These are phyloP conservation scores for Ascochyta lentis DNA, from an alignment of 2,329 filamentous ascomycete species.

Conservation along the genomic window DNA sequence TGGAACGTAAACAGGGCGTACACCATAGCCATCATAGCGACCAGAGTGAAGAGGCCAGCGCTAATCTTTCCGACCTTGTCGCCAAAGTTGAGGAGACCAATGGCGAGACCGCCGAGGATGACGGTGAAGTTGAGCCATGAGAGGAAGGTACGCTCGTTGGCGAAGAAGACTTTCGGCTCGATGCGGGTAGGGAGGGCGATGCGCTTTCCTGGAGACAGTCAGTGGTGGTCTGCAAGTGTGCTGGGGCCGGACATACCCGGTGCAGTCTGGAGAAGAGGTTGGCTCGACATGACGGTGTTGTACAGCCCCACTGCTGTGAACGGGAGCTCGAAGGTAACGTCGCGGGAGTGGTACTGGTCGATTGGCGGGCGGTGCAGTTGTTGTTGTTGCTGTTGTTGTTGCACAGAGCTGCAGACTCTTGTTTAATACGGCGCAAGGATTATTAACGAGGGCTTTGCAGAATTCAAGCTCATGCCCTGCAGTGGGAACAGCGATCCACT, in stretches of 20 bases:
- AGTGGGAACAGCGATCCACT: constrained; percentile 9
- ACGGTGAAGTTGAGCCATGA: constrained; percentile 99
- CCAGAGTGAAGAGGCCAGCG: constrained; percentile 89
- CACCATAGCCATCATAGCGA: constrained; percentile 93
- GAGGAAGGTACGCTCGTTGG: constrained; percentile 98
- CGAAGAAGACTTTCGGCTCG: constrained; percentile 99
- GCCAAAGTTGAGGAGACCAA: constrained; percentile 98
- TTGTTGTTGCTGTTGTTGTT: background rate
- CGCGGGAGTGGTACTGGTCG: constrained; percentile 8
- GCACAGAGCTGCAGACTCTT: constrained; percentile 20
- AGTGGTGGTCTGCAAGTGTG: background rate
- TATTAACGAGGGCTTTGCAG: constrained; percentile 16
- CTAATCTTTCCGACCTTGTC: constrained; percentile 93
- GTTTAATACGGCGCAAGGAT: background rate
- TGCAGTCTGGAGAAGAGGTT: constrained; percentile 92
- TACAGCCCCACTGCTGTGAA: constrained; percentile 22
- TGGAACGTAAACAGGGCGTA: constrained; percentile 96
- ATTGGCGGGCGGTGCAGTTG: constrained; percentile 12
- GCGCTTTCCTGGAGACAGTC: constrained; percentile 77
- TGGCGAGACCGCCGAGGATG: constrained; percentile 92
- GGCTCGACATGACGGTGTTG: constrained; percentile 78
- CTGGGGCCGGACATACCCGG: constrained; percentile 68
- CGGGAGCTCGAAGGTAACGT: constrained; percentile 15
- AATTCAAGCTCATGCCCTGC: constrained; percentile 19
- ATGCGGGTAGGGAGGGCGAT: constrained; percentile 97